These are phyloP conservation scores for Spizellomyces sp. DNA, from an alignment of 192 early-diverging fungal species.

Conservation along the genomic window DNA sequence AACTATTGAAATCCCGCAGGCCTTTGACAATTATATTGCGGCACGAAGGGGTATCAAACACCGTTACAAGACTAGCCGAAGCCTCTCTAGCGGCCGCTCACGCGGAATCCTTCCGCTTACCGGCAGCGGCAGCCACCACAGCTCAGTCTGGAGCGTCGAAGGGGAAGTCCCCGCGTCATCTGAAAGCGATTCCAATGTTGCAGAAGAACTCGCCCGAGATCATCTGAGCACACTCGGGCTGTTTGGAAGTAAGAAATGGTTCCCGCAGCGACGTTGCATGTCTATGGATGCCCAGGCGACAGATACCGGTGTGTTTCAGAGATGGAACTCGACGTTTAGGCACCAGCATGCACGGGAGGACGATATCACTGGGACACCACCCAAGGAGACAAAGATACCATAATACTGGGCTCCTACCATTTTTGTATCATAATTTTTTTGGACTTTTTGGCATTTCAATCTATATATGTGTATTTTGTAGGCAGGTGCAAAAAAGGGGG, in stretches of 20 bases:
- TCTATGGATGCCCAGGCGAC: slow-evolving; percentile 30
- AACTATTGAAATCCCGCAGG: slow-evolving; percentile 47
- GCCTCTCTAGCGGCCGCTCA: slow-evolving; percentile 24
- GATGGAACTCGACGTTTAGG: background rate
- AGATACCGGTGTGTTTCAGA: background rate
- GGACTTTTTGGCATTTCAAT: background rate
- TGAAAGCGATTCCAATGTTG: background rate
- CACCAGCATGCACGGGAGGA: no score
- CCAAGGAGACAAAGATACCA: no score
- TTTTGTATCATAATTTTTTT: background rate
- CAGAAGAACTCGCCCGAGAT: background rate
- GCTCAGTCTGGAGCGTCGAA: background rate
- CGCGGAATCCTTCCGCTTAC: slow-evolving; percentile 14
- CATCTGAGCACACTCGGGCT: background rate
- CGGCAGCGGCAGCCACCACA: background rate
- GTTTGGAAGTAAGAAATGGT: slow-evolving; percentile 17
- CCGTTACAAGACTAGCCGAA: slow-evolving; percentile 28
- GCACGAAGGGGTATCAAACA: slow-evolving; percentile 5
- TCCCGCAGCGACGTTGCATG: slow-evolving; percentile 29
- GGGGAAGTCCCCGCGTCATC: background rate
- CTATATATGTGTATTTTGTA: slow-evolving; percentile 2
- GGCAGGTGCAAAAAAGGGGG: background rate
- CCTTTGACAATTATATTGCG: slow-evolving; percentile 32
- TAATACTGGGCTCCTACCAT: no score
- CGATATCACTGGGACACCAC: no score